phyloP scores from a whole-genome alignment of 306 rosid species.

The Leucaena leucocephala region DNA sequence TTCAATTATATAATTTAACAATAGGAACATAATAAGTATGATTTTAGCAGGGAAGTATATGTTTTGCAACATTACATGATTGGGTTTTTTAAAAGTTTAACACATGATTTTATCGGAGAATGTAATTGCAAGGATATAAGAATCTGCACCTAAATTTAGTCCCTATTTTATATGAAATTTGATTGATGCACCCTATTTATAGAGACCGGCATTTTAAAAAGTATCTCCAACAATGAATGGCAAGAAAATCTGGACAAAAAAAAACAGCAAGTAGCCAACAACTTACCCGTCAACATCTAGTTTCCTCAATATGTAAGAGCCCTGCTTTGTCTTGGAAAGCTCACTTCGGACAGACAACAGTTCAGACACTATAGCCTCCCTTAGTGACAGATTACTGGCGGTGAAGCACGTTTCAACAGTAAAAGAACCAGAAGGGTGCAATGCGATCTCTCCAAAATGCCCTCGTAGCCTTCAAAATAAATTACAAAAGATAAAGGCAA shows the following conservation, averaged over 20 bases:
- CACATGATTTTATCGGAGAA: background rate
- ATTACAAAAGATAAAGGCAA: constrained; percentile 29
- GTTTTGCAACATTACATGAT: background rate
- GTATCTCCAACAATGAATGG: background rate
- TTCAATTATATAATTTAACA: background rate
- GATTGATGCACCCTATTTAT: constrained; percentile 9
- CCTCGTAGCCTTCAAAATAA: constrained; percentile 66
- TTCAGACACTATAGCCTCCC: constrained; percentile 86
- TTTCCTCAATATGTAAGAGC: constrained; percentile 76
- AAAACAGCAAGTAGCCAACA: constrained; percentile 29
- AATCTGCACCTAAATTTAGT: background rate
- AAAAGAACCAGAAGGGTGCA: constrained; percentile 70
- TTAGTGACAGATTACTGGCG: constrained; percentile 66
- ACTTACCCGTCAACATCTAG: constrained; percentile 87
- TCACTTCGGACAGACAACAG: constrained; percentile 61
- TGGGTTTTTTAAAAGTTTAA: background rate
- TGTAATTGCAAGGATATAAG: background rate
- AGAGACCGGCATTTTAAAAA: background rate
- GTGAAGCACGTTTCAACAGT: constrained; percentile 80
- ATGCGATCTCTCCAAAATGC: constrained; percentile 82
- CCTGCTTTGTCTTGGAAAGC: constrained; percentile 86
- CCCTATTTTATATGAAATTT: background rate
- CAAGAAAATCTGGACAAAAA: constrained; percentile 23
- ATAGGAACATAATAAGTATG: background rate
- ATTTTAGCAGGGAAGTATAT: background rate